Percentiles rank a stretch among this genome's conserved stretches.
Conservation (phyloP, 495 filamentous ascomycete genomes). For the Aspergillus funiculosus region DNA sequence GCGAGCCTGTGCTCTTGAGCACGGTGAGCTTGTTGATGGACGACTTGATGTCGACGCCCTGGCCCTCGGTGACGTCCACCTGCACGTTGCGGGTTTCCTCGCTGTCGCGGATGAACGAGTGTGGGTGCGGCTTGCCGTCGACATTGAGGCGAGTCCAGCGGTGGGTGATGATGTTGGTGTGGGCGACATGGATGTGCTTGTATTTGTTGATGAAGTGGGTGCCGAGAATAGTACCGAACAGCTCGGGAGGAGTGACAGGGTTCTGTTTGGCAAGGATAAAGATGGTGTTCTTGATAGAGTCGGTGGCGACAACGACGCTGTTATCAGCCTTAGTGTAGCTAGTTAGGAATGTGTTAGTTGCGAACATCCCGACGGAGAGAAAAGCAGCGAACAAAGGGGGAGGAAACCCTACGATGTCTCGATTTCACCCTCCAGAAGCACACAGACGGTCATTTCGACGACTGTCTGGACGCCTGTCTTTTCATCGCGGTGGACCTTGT, state of each 20-base stretch:
- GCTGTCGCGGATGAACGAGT: constrained; percentile 89
- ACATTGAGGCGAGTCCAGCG: constrained; percentile 87
- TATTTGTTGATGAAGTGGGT: constrained; percentile 86
- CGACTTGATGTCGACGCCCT: constrained; percentile 67
- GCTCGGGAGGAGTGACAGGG: constrained; percentile 87
- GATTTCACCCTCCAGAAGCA: constrained; percentile 84
- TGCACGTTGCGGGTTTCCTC: constrained; percentile 65
- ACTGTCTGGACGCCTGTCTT: constrained; percentile 73
- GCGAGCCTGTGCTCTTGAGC: constrained; percentile 94
- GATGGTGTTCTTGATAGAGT: constrained; percentile 97
- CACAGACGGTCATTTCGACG: constrained; percentile 91
- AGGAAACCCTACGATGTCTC: constrained; percentile 64
- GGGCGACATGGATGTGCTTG: constrained; percentile 74
- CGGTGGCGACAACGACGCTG: constrained; percentile 89
- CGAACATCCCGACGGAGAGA: constrained; percentile 1
- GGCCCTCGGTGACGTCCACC: constrained; percentile 46
- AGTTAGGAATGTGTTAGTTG: constrained; percentile 9
- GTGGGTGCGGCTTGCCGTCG: constrained; percentile 89
- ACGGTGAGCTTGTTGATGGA: constrained; percentile 72
- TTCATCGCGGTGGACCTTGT: constrained; percentile 80
- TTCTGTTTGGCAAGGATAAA: constrained; percentile 92
- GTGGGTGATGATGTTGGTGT: constrained; percentile 76
- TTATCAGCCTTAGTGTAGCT: constrained; percentile 94
- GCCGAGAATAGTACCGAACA: constrained; percentile 78
- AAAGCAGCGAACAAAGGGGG: neutral